phyloP scores from a whole-genome alignment of 148 eudicot genomes.

The Cornus florida region DNA sequence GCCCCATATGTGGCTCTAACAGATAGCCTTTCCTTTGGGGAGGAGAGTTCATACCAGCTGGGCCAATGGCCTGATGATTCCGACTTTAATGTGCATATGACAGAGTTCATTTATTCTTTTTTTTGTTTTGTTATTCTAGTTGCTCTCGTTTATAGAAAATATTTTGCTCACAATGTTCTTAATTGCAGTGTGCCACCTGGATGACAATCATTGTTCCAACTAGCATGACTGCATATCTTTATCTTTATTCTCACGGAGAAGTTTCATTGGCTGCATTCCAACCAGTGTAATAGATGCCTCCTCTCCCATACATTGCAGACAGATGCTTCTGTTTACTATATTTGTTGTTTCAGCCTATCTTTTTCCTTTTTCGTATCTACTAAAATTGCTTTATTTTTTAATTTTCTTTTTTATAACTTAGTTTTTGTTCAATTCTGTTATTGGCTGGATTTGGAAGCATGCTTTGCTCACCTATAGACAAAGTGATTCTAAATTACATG shows the following conservation, averaged over 20 bases:
- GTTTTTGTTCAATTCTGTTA: background rate
- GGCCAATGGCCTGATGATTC: no score
- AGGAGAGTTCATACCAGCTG: no score
- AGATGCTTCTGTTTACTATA: no score
- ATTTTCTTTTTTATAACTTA: background rate
- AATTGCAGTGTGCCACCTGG: slow-evolving; percentile 95
- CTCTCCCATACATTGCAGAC: slow-evolving; percentile 18
- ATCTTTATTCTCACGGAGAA: slow-evolving; percentile 98
- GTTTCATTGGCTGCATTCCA: slow-evolving; percentile 96
- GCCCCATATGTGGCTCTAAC: no score
- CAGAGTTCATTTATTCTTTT: no score
- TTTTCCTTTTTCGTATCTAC: background rate
- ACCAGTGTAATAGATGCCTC: slow-evolving; percentile 99
- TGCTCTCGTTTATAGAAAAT: background rate
- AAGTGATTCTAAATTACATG: background rate
- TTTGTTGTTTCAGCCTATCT: background rate
- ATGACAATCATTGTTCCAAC: slow-evolving; percentile 97
- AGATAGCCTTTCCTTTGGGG: no score
- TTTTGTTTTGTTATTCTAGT: background rate
- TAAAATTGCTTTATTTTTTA: no score
- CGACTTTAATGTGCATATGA: no score
- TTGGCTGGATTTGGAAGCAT: background rate
- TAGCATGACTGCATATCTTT: slow-evolving; percentile 99
- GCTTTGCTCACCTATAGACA: background rate
- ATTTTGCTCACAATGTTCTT: background rate